phyloP scores from a whole-genome alignment of 1,284 basidiomycete genomes.

The Ceratobasidium sp. region DNA sequence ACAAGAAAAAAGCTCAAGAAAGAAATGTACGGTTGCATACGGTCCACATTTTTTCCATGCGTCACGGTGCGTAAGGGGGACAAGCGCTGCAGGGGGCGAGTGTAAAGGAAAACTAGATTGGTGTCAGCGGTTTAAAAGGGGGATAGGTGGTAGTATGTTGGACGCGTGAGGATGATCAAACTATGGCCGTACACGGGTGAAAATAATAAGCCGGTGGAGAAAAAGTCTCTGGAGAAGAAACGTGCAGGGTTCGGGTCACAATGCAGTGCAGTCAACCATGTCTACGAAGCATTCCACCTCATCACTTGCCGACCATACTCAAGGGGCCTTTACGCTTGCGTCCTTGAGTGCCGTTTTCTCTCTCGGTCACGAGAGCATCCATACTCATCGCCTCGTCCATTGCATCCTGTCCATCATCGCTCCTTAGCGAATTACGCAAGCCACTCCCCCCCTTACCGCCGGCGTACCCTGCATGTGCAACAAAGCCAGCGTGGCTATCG shows the following conservation, averaged over 20 bases:
- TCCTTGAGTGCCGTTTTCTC: constrained; percentile 3
- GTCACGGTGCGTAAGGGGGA: constrained; percentile 19
- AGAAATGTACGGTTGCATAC: constrained; percentile 38
- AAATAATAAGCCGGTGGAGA: constrained; percentile 24
- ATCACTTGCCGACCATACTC: constrained; percentile 32
- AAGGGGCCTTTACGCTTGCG: constrained; percentile 8
- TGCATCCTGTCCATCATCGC: constrained; percentile 43
- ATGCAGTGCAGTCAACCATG: constrained; percentile 19
- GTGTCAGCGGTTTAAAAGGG: constrained; percentile 34
- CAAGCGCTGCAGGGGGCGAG: background rate
- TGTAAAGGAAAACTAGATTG: constrained; percentile 14
- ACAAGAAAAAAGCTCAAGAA: constrained; percentile 19
- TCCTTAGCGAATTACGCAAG: constrained; percentile 43
- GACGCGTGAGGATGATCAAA: constrained; percentile 17
- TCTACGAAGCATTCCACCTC: background rate
- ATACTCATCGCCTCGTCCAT: constrained; percentile 42
- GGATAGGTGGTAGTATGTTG: constrained; percentile 13
- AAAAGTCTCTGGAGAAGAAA: constrained; percentile 34
- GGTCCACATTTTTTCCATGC: constrained; percentile 31
- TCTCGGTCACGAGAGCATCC: constrained; percentile 30
- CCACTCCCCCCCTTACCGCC: constrained; percentile 35
- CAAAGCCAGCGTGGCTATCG: constrained; percentile 39
- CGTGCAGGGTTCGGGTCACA: constrained; percentile 24
- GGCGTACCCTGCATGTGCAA: constrained; percentile 43
- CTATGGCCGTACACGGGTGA: constrained; percentile 27